phyloP scores from a whole-genome alignment of 1,284 basidiomycete genomes.

The Rhodotorula sp. region DNA sequence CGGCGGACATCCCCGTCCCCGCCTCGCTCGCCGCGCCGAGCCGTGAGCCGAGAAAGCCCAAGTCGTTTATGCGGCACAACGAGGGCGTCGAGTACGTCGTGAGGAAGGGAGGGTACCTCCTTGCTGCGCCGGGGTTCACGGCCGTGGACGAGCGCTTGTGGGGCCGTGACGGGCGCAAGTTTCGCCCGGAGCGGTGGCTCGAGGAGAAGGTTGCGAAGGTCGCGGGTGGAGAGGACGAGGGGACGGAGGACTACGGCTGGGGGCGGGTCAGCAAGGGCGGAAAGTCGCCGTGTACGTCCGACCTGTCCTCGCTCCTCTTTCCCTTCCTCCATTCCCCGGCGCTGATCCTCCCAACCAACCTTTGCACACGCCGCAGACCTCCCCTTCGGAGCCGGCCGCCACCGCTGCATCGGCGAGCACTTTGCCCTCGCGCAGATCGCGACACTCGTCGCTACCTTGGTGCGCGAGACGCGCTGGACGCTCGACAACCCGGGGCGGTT shows the following conservation, averaged over 20 bases:
- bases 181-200: slow-evolving; percentile 83
- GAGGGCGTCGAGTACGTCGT: slow-evolving; percentile 71
- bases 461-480: slow-evolving; percentile 73
- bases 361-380: slow-evolving; percentile 49
- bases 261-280: slow-evolving; percentile 63
- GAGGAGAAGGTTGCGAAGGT: slow-evolving; percentile 71
- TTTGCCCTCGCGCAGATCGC: slow-evolving; percentile 95
- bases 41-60: slow-evolving; percentile 26
- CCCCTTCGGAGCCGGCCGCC: slow-evolving; percentile 93
- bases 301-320: not conserved
- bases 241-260: slow-evolving; percentile 89
- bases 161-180: slow-evolving; percentile 64
- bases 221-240: slow-evolving; percentile 70
- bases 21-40: slow-evolving; percentile 74
- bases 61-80: slow-evolving; percentile 18
- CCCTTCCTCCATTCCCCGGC: not conserved
- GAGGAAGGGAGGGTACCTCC: slow-evolving; percentile 84
- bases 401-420: slow-evolving; percentile 73
- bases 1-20: slow-evolving; percentile 79
- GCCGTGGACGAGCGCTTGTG: slow-evolving; percentile 85
- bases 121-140: slow-evolving; percentile 84
- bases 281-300: slow-evolving; percentile 46
- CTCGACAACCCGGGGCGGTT: slow-evolving; percentile 60
- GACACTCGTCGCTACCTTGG: slow-evolving; percentile 73
- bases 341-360: not conserved